Evolutionary conservation across 805 yeast species (phyloP).

Genomic region (Ogataea kodamae): DNA sequence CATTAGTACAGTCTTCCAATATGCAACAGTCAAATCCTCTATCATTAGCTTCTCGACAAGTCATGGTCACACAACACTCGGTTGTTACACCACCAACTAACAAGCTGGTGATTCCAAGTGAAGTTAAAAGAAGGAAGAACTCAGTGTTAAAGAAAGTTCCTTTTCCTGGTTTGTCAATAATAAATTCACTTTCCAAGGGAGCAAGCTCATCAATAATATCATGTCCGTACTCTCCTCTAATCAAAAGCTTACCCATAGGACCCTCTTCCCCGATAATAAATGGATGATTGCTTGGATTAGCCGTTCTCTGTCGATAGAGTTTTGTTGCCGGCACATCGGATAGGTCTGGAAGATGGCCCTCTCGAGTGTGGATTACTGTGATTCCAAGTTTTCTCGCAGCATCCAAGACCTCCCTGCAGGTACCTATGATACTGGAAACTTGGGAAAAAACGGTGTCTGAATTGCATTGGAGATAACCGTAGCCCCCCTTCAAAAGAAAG

Average conservation of each 20-base stretch:
- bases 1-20: conserved; percentile 16
- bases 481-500: conserved; percentile 30
- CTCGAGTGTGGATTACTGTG: conserved; percentile 32
- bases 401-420: conserved; percentile 21
- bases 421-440: conserved; percentile 24
- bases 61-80: conserved; percentile 34
- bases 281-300: conserved; percentile 19
- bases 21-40: conserved; percentile 31
- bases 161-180: conserved; percentile 34
- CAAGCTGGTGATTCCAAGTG: conserved; percentile 30
- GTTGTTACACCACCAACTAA: conserved; percentile 33
- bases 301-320: conserved; percentile 23
- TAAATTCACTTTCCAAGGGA: conserved; percentile 26
- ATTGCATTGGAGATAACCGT: conserved; percentile 23
- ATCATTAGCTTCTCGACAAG: conserved; percentile 34
- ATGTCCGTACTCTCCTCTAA: conserved; percentile 33
- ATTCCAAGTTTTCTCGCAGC: conserved; percentile 29
- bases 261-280: conserved; percentile 30
- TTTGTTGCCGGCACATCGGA: conserved; percentile 31
- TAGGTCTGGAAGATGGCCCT: conserved; percentile 30
- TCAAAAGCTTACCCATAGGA: conserved; percentile 32
- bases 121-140: conserved; percentile 26
- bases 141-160: conserved; percentile 34
- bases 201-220: conserved; percentile 31
- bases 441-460: conserved; percentile 10